Base-by-base conservation (phyloP, 2,329 filamentous ascomycete species). In the Venturia oleaginea region DNA sequence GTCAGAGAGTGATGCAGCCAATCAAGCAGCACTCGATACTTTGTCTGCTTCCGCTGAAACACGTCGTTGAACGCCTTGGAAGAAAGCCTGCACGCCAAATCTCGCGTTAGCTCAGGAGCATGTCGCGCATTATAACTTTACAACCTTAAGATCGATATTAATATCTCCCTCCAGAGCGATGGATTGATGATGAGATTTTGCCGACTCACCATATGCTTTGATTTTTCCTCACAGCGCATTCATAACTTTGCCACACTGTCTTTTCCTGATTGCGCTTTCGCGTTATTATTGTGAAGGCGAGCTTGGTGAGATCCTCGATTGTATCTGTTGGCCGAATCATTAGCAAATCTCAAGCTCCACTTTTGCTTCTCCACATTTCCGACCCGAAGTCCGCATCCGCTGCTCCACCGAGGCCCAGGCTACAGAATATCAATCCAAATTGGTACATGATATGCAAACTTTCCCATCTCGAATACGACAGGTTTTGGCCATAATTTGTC, bases 1-100 rank as follows among this genome's bases (percentile, higher is more conserved):
- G 11, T 30, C 32, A 62, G n/a, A 24, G 24, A n/a, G 40, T 34
- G 38, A 19, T 43, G 24, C 66, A 96, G 75, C 91, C 91, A 96
- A 38, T 72, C 73, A 65, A 97, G 75, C 17, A 92, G 81, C 37
- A 76, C 76, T 5, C 71, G 71, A 74, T 91, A 90, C 64, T 80
- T 83, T 40, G 87, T 87, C 79, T 96, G 92, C 73, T 88, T 91
- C 69, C 80, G 82, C 59, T 75, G 73, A 69, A 97, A 79, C 34
- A 94, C 86, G 62, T 80, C 77, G 57, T 79, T 74, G 70, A 96
- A 96, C 5, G 91, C 91, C 34, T 80, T 79, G 62, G 86, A 85
- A 0, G 86, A 87, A 66, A 93, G 78, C 79, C 87, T 89, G 67
- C 48, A 59, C 34, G 65, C 62, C 34, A 60, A 60, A 40, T 57